Base-by-base conservation (phyloP, 2,329 filamentous ascomycete species). In the Xylariaceae sp. region DNA sequence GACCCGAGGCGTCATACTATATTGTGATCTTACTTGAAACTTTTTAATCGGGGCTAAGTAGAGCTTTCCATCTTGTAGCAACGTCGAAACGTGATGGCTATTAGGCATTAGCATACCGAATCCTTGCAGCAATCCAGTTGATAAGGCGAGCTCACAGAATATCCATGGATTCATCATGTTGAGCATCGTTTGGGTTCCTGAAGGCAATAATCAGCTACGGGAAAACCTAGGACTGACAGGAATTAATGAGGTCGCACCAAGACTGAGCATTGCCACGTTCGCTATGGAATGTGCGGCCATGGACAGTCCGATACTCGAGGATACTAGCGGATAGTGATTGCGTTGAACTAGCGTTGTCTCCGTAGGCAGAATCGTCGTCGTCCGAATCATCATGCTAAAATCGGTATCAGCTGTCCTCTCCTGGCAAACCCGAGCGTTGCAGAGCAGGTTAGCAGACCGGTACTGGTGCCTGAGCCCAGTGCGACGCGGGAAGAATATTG, bases 111-210 rank as follows among this genome's bases (percentile, higher is more conserved):
- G 51, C 20, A 44, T n/a, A n/a, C n/a, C n/a, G n/a, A n/a, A n/a
- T n/a, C n/a, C n/a, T 19, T 14, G 7, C 18, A 20, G 7, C 14
- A 4, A 21, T 20, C 2, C n/a, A 12, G 12, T n/a, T 12, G 40
- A 29, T 1, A 20, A n/a, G 14, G 10, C 21, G 7, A 37, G 52
- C 68, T 59, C 51, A 71, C 68, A 68, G 59, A 18, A 70, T 65
- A 48, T 71, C 68, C 65, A 70, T 66, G 1, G 65, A 63, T 43
- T 70, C 67, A 26, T 68, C 63, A 37, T 70, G 66, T 52, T 65
- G 61, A n/a, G 65, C 60, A 56, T 71, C 69, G 32, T 71, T 71
- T 2, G 69, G 69, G 18, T 65, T 67, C 69, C 69, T 71, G 42
- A 7, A n/a, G 29, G 20, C 19, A 14, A 37, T 19, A 29, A 43